Base-by-base conservation (phyloP, 495 filamentous ascomycete species). In the Geopyxis carbonaria region DNA sequence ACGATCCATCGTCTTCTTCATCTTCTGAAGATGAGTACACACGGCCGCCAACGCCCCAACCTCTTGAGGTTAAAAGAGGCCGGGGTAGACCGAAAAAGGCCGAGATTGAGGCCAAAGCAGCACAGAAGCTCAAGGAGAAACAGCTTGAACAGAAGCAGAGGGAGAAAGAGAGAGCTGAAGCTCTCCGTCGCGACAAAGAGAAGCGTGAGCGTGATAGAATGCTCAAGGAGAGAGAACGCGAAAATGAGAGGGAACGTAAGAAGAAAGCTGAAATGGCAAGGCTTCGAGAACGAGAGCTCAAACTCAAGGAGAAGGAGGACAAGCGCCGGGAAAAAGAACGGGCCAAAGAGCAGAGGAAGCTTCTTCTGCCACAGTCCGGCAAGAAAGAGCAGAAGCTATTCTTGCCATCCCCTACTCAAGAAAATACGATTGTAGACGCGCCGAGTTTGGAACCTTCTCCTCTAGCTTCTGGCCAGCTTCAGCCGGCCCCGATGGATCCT, bases 11-110 rank as follows among this genome's bases (percentile, higher is more conserved):
- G 2, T 42, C 46, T 6, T 38, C 15, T 6, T 34, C 46, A 2
- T 34, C 47, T 7, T 39, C 44, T 18, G 47, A 43, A 18, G 45
- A 10, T 4, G 39, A 50, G 15, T n/a, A n/a, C n/a, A n/a, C n/a
- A n/a, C 14, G n/a, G 3, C 10, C 46, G 4, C 48, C 47, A 5
- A 51, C 31, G 5, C 50, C 50, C 1, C 44, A 48, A 14, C 49
- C 50, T 9, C 23, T 27, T 32, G 48, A 51, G 29, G 46, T 52
- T 27, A 50, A 50, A 9, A 48, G 43, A 1, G 49, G 44, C 2
- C 48, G 50, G 9, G 50, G 50, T 1, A 41, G 49, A 1, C 50
- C 50, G 2, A 40, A 36, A n/a, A 53, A 53, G 19, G 45, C 43
- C 16, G 43, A 43, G 29, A 28, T 34, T 2, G 48, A 36, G 16